A percentile compares a stretch with the other conserved stretches of the same genome.
These are phyloP conservation scores for Orbilia blumenaviensis DNA, from an alignment of 2,329 filamentous ascomycete genomes.

Conservation along the genomic window DNA sequence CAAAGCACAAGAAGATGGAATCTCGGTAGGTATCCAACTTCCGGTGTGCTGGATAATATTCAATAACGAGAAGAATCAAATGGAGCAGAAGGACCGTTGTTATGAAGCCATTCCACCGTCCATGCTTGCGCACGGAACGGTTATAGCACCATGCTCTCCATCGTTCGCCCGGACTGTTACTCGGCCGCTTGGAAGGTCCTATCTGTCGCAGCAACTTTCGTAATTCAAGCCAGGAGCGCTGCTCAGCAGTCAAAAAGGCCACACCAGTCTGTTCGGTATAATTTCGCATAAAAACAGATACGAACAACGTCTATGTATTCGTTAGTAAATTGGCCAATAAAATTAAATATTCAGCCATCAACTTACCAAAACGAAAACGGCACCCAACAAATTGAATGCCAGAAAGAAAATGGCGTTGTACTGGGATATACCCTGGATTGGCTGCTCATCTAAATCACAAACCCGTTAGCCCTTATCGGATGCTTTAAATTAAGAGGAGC, in stretches of 20 bases:
- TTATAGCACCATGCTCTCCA: slow-evolving; percentile 97
- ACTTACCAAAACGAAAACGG: slow-evolving; percentile 81
- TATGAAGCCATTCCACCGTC: slow-evolving; percentile 85
- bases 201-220: slow-evolving; percentile 91
- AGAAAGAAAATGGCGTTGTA: slow-evolving; percentile 95
- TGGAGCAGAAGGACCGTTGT: slow-evolving; percentile 83
- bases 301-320: slow-evolving; percentile 76
- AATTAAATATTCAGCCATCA: neutral
- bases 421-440: slow-evolving; percentile 73
- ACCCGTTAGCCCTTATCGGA: slow-evolving; percentile 12
- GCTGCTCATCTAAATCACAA: slow-evolving; percentile 67
- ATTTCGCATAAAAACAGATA: slow-evolving; percentile 99
- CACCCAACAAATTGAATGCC: slow-evolving; percentile 92
- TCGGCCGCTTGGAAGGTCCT: slow-evolving; percentile 90
- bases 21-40: slow-evolving; percentile 76
- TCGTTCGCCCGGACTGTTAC: slow-evolving; percentile 76
- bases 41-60: slow-evolving; percentile 79
- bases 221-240: slow-evolving; percentile 94
- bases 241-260: slow-evolving; percentile 92
- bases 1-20: slow-evolving; percentile 79
- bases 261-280: slow-evolving; percentile 99
- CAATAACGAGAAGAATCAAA: slow-evolving; percentile 80
- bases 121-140: slow-evolving; percentile 90
- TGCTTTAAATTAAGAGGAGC: neutral
- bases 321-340: neutral